A percentile compares a stretch with the other conserved stretches of the same genome.
phyloP scores from a whole-genome alignment of 2,329 filamentous ascomycete genomes.

The Microcera coccophila region DNA sequence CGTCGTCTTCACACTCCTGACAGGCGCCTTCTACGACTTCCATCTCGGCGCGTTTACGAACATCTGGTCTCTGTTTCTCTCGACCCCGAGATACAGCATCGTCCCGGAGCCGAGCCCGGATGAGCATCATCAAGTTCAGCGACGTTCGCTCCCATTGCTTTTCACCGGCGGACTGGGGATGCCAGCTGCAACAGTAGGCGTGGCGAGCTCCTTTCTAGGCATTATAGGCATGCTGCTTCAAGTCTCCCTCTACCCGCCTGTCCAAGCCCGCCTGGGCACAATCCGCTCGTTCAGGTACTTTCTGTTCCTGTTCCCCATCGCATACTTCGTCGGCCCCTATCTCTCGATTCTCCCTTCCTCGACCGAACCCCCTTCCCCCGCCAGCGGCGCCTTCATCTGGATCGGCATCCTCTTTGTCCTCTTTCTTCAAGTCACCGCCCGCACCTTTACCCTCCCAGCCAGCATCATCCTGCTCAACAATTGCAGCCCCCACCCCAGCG shows the following conservation, averaged over 20 bases:
- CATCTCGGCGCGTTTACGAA: conserved; percentile 67
- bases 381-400: conserved; percentile 17
- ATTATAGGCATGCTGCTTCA: conserved; percentile 66
- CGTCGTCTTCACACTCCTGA: conserved; percentile 52
- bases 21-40: conserved; percentile 66
- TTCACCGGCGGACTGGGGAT: conserved; percentile 67
- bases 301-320: conserved; percentile 61
- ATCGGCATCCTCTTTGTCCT: conserved; percentile 45
- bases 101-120: conserved; percentile 4
- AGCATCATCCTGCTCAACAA: conserved; percentile 60
- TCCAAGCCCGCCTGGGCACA: conserved; percentile 63
- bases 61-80: conserved; percentile 66
- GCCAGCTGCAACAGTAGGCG: conserved; percentile 61
- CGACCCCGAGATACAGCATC: conserved; percentile 51
- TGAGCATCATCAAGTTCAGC: too few species aligned
- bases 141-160: conserved; percentile 41
- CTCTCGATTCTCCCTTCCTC: conserved; percentile 47
- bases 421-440: conserved; percentile 65
- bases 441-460: conserved; percentile 63
- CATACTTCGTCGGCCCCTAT: conserved; percentile 65
- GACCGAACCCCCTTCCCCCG: conserved; percentile 10
- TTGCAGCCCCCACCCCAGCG: conserved; percentile 55
- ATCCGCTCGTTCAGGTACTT: conserved; percentile 63
- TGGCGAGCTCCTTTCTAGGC: conserved; percentile 66
- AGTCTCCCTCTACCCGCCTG: conserved; percentile 62